Conservation (phyloP, 2,329 filamentous ascomycete genomes). For the Penicillium freii region DNA sequence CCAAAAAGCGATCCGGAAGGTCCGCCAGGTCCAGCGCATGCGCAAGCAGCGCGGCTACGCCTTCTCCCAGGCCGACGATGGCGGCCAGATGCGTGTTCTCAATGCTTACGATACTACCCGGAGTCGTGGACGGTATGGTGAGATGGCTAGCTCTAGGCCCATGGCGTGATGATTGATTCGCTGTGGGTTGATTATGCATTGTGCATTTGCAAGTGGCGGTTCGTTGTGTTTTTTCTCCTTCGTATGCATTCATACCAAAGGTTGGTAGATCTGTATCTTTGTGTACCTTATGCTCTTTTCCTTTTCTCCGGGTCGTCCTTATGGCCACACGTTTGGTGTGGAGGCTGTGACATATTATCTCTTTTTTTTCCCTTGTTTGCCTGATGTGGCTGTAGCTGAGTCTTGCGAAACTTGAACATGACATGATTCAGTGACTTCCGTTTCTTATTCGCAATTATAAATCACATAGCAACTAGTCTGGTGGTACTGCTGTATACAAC, state of each 20-base stretch:
- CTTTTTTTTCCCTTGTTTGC: conserved; percentile 2
- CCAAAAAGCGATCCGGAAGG: conserved; percentile 98
- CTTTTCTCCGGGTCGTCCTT: conserved; percentile 15
- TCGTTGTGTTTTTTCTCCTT: conserved; percentile 15
- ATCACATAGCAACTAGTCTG: background rate
- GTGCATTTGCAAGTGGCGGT: conserved; percentile 9
- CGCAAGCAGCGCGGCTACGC: conserved; percentile 98
- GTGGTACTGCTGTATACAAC: background rate
- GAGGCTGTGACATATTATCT: conserved; percentile 23
- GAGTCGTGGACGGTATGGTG: conserved; percentile 85
- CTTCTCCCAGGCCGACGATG: conserved; percentile 96
- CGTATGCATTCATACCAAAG: conserved; percentile 15
- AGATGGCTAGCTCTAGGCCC: conserved; percentile 71
- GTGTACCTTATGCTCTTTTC: conserved; percentile 19
- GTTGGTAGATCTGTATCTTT: conserved; percentile 19
- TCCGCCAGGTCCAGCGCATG: conserved; percentile 97
- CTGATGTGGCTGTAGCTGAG: conserved; percentile 20
- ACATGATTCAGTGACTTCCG: background rate
- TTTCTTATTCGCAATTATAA: background rate
- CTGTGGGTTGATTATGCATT: conserved; percentile 3
- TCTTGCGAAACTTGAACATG: conserved; percentile 20
- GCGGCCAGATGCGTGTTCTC: conserved; percentile 80
- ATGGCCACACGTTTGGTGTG: conserved; percentile 18
- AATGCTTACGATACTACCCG: conserved; percentile 98
- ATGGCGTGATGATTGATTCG: conserved; percentile 30